These are phyloP conservation scores for Beauveria medogensis DNA, from an alignment of 2,329 filamentous ascomycete species.

Conservation along the genomic window DNA sequence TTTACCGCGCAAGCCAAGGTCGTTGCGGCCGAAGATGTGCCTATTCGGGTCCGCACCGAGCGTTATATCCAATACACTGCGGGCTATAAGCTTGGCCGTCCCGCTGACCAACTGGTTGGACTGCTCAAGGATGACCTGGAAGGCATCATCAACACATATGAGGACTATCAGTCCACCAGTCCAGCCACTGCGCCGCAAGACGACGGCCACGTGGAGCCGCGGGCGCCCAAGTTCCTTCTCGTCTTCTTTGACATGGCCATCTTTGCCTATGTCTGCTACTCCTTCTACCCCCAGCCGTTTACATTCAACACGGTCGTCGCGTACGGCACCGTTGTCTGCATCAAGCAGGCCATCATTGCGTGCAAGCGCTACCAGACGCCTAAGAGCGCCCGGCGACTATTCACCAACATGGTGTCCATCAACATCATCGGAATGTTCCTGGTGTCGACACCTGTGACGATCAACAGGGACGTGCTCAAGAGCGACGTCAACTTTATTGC, in stretches of 20 bases:
- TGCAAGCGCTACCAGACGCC: conserved; percentile 17
- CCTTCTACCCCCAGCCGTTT: conserved; percentile 16
- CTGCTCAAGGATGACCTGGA: conserved; percentile 17
- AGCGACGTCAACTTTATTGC: conserved; percentile 13
- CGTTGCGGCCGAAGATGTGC: conserved; percentile 6
- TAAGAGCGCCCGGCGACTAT: conserved; percentile 15
- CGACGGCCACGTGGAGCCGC: conserved; percentile 15
- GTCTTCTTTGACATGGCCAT: conserved; percentile 15
- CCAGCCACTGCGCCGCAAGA: neutral
- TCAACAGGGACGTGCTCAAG: conserved; percentile 12
- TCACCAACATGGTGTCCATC: conserved; percentile 17
- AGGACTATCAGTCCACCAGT: conserved; percentile 13
- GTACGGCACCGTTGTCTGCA: conserved; percentile 16
- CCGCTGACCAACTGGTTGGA: conserved; percentile 16
- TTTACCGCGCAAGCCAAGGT: neutral
- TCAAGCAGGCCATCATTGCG: conserved; percentile 16
- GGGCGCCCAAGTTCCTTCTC: conserved; percentile 14
- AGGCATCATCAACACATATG: conserved; percentile 14
- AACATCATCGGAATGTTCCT: conserved; percentile 16
- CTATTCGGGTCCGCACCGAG: conserved; percentile 14
- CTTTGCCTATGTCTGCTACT: conserved; percentile 17
- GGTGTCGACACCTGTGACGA: conserved; percentile 15
- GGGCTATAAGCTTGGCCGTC: conserved; percentile 13
- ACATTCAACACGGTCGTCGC: conserved; percentile 18
- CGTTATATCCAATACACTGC: conserved; percentile 16